These are phyloP conservation scores for Sparassis latifolia DNA, from an alignment of 1,284 basidiomycete species.

Conservation along the genomic window DNA sequence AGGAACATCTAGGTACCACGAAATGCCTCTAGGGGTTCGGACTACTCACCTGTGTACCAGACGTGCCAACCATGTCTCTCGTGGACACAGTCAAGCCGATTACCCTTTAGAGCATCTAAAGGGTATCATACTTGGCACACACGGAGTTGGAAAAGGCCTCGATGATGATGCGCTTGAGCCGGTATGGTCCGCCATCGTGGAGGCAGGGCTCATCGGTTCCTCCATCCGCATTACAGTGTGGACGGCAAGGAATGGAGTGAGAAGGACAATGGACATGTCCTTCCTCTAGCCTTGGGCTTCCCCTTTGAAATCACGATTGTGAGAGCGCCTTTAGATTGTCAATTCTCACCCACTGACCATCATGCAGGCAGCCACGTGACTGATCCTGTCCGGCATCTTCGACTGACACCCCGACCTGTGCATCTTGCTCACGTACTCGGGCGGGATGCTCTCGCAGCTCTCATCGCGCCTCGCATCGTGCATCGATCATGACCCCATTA, in stretches of 20 bases:
- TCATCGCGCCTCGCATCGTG: constrained; percentile 80
- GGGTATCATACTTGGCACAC: constrained; percentile 79
- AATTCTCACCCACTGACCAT: too few relatives aligned
- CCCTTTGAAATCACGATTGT: constrained; percentile 86
- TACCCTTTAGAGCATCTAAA: constrained; percentile 57
- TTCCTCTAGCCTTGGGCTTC: constrained; percentile 81
- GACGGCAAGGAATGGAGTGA: constrained; percentile 63
- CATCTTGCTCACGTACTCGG: constrained; percentile 79
- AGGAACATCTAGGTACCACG: constrained; percentile 53
- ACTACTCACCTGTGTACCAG: constrained; percentile 74
- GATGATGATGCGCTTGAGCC: constrained; percentile 75
- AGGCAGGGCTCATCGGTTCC: constrained; percentile 61
- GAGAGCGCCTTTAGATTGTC: constrained; percentile 19
- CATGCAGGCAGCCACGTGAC: constrained; percentile 63
- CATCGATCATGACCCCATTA: constrained; percentile 76
- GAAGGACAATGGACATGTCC: constrained; percentile 76
- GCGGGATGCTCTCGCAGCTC: constrained; percentile 73
- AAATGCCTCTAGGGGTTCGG: constrained; percentile 78
- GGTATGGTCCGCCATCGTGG: constrained; percentile 69
- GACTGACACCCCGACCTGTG: constrained; percentile 72
- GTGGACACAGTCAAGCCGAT: constrained; percentile 63
- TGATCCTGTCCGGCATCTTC: constrained; percentile 76
- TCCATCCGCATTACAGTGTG: constrained; percentile 81
- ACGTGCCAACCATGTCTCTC: constrained; percentile 46
- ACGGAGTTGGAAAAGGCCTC: constrained; percentile 71